Base-by-base conservation (phyloP, 2,329 filamentous ascomycete species). In the Thermoascus crustaceus region DNA sequence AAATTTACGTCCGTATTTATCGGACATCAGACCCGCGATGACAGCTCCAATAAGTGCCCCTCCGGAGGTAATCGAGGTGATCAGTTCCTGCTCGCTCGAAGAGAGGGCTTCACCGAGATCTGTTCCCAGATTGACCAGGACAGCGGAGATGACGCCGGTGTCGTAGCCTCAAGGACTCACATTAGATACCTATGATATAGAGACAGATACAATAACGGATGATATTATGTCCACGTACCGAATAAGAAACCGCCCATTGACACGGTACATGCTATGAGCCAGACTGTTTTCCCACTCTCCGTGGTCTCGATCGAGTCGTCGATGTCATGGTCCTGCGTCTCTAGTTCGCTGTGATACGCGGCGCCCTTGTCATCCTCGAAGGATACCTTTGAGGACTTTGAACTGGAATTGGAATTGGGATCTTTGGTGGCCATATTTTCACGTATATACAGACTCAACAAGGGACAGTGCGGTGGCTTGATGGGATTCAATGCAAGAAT, bases 1-100 rank as follows among this genome's bases (percentile, higher is more conserved):
- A 24, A 32, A 19, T 22, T 29, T 29, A 3, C 25, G 25, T 16
- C 25, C 25, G 32, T 52, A 60, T 25, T 45, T 48, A 37, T 64
- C 61, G 2, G 60, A 58, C 0, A 43, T 51, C 11, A 51, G 34
- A 19, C 58, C 58, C 16, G 57, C 58, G 24, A 54, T 42, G 8
- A 64, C 46, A 39, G 63, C 64, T 6, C 65, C 66, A 4, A 69
- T 40, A 25, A 71, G 57, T 5, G 67, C 66, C 29, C 64, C 70
- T 26, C 64, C 68, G 7, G 63, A 68, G 5, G 63, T 69, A 14
- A 72, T 59, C 0, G 68, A 71, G 0, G 69, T 72, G 27, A 72
- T 61, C 11, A 72, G 51, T 44, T 73, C 67, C 43, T 68, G 61
- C 37, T 73, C 66, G 7, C 54, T 57, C 1, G 64, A 55, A 23